Conservation (phyloP, 1,139 yeast species). For the Suhomyces anneliseae region DNA sequence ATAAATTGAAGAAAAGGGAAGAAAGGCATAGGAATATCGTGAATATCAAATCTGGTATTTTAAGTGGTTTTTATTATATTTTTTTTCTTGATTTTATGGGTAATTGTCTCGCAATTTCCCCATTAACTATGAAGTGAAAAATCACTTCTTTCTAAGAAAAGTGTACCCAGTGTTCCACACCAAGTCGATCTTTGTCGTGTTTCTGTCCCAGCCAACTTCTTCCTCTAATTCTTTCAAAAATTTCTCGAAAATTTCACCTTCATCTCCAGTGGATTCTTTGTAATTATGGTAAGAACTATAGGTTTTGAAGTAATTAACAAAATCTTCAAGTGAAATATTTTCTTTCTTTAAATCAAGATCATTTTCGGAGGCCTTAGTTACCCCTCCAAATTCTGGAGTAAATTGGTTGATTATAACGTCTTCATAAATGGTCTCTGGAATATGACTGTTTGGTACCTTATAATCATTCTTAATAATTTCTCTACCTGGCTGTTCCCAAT, state of each 20-base stretch:
- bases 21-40: too few species aligned
- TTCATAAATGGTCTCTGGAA: slow-evolving; percentile 31
- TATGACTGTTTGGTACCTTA: slow-evolving; percentile 29
- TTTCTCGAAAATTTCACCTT: slow-evolving; percentile 21
- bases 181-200: slow-evolving; percentile 31
- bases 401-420: slow-evolving; percentile 30
- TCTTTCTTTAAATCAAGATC: slow-evolving; percentile 28
- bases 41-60: neutral
- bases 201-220: slow-evolving; percentile 33
- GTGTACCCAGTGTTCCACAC: slow-evolving; percentile 46
- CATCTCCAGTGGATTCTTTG: slow-evolving; percentile 29
- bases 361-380: slow-evolving; percentile 14
- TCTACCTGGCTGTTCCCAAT: slow-evolving; percentile 51
- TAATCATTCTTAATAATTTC: slow-evolving; percentile 29
- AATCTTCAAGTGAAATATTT: slow-evolving; percentile 24
- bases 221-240: slow-evolving; percentile 27
- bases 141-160: slow-evolving; percentile 26
- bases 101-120: neutral
- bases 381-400: slow-evolving; percentile 20
- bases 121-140: neutral
- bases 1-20: too few species aligned
- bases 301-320: slow-evolving; percentile 34
- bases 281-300: slow-evolving; percentile 41
- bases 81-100: neutral
- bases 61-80: neutral